These are phyloP conservation scores for Paecilomyces sp. DNA, from an alignment of 2,329 filamentous ascomycete genomes.

Conservation along the genomic window DNA sequence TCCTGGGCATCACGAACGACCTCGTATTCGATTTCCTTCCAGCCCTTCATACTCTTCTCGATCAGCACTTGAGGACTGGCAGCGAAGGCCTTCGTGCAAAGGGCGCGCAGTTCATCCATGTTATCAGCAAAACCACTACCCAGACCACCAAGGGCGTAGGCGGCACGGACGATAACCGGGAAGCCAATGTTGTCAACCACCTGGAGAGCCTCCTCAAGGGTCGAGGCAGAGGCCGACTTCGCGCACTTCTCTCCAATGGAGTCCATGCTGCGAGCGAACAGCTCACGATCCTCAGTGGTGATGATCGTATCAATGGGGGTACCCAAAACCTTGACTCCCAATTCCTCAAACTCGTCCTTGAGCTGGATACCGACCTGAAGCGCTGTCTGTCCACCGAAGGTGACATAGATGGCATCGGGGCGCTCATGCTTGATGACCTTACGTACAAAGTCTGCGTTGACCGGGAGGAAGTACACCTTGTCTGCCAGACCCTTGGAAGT, in stretches of 20 bases:
- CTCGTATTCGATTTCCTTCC: constrained; percentile 99
- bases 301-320: constrained; percentile 98
- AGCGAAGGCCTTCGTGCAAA: constrained; percentile 92
- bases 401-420: constrained; percentile 94
- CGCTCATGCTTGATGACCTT: constrained; percentile 95
- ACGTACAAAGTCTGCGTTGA: constrained; percentile 93
- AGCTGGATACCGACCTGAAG: constrained; percentile 95
- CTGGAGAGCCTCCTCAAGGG: constrained; percentile 77
- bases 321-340: constrained; percentile 90
- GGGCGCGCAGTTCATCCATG: constrained; percentile 70
- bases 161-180: constrained; percentile 93
- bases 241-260: constrained; percentile 97
- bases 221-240: constrained; percentile 90
- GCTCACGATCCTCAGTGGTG: constrained; percentile 94
- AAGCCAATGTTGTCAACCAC: constrained; percentile 89
- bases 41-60: constrained; percentile 98
- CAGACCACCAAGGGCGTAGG: constrained; percentile 89
- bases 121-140: constrained; percentile 94
- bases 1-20: constrained; percentile 92
- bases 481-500: constrained; percentile 96
- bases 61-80: constrained; percentile 94
- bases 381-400: constrained; percentile 95
- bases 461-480: constrained; percentile 97
- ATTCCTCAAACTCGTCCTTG: constrained; percentile 89
- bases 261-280: constrained; percentile 97